These are phyloP conservation scores for Anthoceros angustus DNA, from an alignment of 225 moss, liverwort and hornwort species.

Conservation along the genomic window DNA sequence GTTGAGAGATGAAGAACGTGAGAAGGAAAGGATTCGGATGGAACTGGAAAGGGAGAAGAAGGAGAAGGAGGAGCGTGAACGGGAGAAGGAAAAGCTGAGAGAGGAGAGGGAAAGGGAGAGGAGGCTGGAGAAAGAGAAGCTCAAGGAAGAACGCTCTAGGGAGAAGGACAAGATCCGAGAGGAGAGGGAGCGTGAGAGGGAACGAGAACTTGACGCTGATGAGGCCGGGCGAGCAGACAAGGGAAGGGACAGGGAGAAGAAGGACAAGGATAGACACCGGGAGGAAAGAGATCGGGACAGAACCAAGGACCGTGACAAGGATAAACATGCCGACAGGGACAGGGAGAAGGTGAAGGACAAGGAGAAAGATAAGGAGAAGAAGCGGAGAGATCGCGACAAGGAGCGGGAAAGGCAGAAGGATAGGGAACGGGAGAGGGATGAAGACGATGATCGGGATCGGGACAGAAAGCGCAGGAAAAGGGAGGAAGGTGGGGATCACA, in stretches of 20 bases:
- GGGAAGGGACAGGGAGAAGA: constrained; percentile 23
- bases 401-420: constrained; percentile 37
- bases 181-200: not conserved
- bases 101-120: constrained; percentile 25
- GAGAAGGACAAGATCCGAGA: constrained; percentile 5
- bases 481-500: constrained; percentile 13
- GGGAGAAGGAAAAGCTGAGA: constrained; percentile 30
- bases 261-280: constrained; percentile 34
- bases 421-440: constrained; percentile 20
- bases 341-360: constrained; percentile 20
- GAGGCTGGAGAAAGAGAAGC: constrained; percentile 32
- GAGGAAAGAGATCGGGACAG: constrained; percentile 20
- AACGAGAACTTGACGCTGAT: constrained; percentile 10
- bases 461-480: constrained; percentile 19
- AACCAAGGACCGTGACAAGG: constrained; percentile 26
- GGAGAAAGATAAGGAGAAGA: constrained; percentile 22
- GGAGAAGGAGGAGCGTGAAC: constrained; percentile 36
- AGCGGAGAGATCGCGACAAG: constrained; percentile 24
- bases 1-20: constrained; percentile 15
- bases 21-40: constrained; percentile 22
- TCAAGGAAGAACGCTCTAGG: constrained; percentile 35
- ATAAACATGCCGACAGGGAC: constrained; percentile 11
- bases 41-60: constrained; percentile 35
- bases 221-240: constrained; percentile 18
- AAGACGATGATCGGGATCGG: constrained; percentile 19